Percentiles rank a stretch among this genome's conserved stretches.
phyloP scores from a whole-genome alignment of 2,329 filamentous ascomycete genomes.

The Hortaea sp. region DNA sequence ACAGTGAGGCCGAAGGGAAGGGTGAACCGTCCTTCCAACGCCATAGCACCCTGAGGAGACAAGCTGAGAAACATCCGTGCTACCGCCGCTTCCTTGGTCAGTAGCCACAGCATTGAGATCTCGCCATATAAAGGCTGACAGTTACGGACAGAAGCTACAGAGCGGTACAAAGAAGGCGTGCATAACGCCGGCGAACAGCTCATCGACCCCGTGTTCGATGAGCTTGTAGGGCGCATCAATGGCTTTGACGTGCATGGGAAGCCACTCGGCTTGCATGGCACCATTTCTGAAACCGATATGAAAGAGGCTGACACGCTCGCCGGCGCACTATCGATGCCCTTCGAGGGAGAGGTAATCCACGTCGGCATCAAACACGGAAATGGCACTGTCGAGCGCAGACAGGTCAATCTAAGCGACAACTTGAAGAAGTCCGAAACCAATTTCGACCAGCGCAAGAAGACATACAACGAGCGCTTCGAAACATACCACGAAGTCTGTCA shows the following conservation, averaged over 20 bases:
- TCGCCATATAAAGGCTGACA: too few species aligned
- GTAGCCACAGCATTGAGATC: too few species aligned
- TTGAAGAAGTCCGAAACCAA: constrained; percentile 5
- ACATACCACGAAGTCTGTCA: constrained; percentile 8
- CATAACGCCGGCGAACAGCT: constrained; percentile 1
- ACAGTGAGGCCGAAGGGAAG: too few species aligned
- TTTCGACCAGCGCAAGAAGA: constrained; percentile 4
- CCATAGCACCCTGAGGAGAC: too few species aligned
- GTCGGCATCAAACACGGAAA: constrained; percentile 5
- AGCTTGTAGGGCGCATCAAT: constrained; percentile 12
- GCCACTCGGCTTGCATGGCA: constrained; percentile 5
- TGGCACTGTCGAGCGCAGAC: constrained; percentile 2
- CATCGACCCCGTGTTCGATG: constrained; percentile 6
- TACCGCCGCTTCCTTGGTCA: too few species aligned
- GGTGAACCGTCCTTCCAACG: too few species aligned
- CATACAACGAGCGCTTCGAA: constrained; percentile 6
- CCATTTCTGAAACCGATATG: constrained; percentile 11
- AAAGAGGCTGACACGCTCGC: constrained; percentile 8
- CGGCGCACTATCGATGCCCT: constrained; percentile 6
- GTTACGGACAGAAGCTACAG: constrained; percentile 5
- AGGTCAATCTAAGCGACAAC: constrained; percentile 12
- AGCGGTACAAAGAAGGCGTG: constrained; percentile 7
- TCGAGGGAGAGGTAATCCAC: constrained; percentile 12
- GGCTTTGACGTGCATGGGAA: constrained; percentile 11
- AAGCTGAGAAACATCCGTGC: too few species aligned